Percentiles rank a stretch among this genome's conserved stretches.
These are phyloP conservation scores for Pichia sp. DNA, from an alignment of 1,139 yeast species.

Conservation along the genomic window DNA sequence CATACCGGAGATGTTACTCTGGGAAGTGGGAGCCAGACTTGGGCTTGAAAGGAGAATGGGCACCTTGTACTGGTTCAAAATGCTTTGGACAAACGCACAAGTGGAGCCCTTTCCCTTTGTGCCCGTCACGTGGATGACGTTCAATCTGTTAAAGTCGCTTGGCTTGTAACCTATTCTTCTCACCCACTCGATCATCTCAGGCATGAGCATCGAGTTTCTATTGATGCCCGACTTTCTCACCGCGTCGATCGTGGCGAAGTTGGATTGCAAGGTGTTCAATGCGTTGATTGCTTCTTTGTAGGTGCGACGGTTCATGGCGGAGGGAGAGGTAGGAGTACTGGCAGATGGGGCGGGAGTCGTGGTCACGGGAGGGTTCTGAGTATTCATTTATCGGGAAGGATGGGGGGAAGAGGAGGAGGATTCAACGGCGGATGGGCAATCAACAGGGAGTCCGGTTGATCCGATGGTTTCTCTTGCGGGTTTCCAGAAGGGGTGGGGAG, in stretches of 20 bases:
- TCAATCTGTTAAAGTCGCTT: slow-evolving; percentile 64
- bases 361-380: not conserved
- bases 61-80: slow-evolving; percentile 56
- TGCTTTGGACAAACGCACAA: slow-evolving; percentile 88
- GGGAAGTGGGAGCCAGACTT: not conserved
- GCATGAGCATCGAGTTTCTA: slow-evolving; percentile 67
- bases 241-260: slow-evolving; percentile 85
- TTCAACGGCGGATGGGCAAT: too few species aligned
- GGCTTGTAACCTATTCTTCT: slow-evolving; percentile 79
- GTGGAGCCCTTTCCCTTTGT: slow-evolving; percentile 99
- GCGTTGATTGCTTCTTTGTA: slow-evolving; percentile 74
- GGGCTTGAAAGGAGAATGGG: slow-evolving; percentile 16
- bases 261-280: slow-evolving; percentile 84
- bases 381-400: not conserved
- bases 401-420: not conserved
- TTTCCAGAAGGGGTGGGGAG: too few species aligned
- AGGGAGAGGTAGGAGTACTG: not conserved
- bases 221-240: slow-evolving; percentile 58
- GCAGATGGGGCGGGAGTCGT: not conserved
- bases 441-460: too few species aligned
- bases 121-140: slow-evolving; percentile 89
- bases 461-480: too few species aligned
- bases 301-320: slow-evolving; percentile 29
- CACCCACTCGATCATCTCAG: slow-evolving; percentile 90
- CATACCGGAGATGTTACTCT: not conserved